Evolutionary conservation across 257 asterid genomes (phyloP), one percentile per base, ranked within the genome.

Genomic region (Datura wrightii): DNA sequence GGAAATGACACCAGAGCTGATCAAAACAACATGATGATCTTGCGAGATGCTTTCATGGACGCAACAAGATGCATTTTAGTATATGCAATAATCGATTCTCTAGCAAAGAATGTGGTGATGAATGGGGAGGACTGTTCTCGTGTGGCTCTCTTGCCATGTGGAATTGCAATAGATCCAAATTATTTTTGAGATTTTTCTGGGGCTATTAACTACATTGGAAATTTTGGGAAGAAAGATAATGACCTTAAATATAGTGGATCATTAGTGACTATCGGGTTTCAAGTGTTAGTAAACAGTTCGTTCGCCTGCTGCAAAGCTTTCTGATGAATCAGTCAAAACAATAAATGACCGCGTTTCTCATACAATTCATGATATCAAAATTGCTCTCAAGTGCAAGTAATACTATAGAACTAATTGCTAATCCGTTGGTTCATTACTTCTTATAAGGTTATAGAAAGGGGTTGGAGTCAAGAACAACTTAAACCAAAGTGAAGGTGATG

Each of bases 41-140:
- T 95, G 90, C 99, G 93, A 89, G 97, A 95, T 79, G 90, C 94
- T 0, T 70, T 87, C 74, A 82, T 86, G 0, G 98, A 95, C 44
- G 58, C 88, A 11, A 81, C 92, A 0, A 98, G 98, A 19, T 91
- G 97, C 1, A 84, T 93, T 24, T 69, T 95, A 13, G 97, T 92
- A 9, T 89, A 92, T n/a, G 93, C 94, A 1, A 89, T 95, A 1
- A 89, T 94, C 53, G 95, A 92, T 13, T 46, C 88, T 7, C 65
- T 90, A 56, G 88, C 86, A 2, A 89, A 93, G 91, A 89, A 87
- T 50, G 54, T 81, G 67, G 94, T 89, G 82, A 87, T 94, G 92
- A 84, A 56, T 3, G 98, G 98, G 1, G 94, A 93, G 0, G 98
- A 95, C 58, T 88, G 95, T 15, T 85, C 94, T 1, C 58, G 53